These are phyloP conservation scores for Plasmodium reichenowi DNA, from an alignment of 169 alveolate genomes.

Conservation along the genomic window DNA sequence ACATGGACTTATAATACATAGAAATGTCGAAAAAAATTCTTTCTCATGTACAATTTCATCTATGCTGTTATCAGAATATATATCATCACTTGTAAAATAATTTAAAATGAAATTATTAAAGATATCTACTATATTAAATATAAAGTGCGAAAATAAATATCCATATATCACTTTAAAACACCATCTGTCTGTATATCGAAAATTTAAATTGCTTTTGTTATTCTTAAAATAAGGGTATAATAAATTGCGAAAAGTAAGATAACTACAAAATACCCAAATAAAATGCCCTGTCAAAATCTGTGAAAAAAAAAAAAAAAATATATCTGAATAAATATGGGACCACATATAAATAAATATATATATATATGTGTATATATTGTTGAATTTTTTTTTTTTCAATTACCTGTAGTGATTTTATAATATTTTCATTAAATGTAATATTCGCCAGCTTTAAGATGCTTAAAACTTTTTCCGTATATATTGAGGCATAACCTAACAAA, in stretches of 20 bases:
- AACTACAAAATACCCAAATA: slow-evolving; percentile 68
- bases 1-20: slow-evolving; percentile 71
- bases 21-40: slow-evolving; percentile 58
- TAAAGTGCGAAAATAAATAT: slow-evolving; percentile 47
- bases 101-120: slow-evolving; percentile 41
- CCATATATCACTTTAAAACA: slow-evolving; percentile 48
- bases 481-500: slow-evolving; percentile 48
- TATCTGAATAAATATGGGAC: too few species aligned
- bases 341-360: background rate
- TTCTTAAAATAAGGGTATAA: slow-evolving; percentile 59
- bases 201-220: slow-evolving; percentile 53
- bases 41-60: slow-evolving; percentile 58
- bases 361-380: background rate
- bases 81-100: slow-evolving; percentile 34
- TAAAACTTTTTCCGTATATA: slow-evolving; percentile 51
- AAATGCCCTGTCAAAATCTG: slow-evolving; percentile 65
- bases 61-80: slow-evolving; percentile 48
- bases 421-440: slow-evolving; percentile 4
- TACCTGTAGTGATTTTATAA: slow-evolving; percentile 69
- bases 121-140: slow-evolving; percentile 45
- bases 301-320: background rate
- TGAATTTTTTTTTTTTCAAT: background rate
- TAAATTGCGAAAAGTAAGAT: slow-evolving; percentile 5
- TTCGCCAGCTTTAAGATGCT: background rate
- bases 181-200: slow-evolving; percentile 52